Evolutionary conservation across 2,329 filamentous ascomycete species (phyloP).

Genomic region (Zalaria obscura): DNA sequence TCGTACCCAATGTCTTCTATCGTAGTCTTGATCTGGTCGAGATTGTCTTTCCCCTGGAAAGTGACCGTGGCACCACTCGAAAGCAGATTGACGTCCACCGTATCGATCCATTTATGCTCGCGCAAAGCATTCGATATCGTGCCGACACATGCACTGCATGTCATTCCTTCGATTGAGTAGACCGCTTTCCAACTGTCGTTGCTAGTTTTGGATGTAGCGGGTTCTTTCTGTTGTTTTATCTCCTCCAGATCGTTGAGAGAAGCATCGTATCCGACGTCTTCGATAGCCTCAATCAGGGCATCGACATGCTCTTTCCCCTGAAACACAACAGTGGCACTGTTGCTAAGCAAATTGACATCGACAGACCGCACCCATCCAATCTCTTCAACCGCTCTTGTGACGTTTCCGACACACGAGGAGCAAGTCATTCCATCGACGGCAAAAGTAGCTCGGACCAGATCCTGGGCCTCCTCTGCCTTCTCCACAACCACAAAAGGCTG

Average conservation of each 20-base stretch:
- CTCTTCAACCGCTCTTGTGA: constrained; percentile 32
- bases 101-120: constrained; percentile 29
- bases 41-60: constrained; percentile 32
- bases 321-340: constrained; percentile 32
- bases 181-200: constrained; percentile 21
- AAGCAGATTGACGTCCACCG: constrained; percentile 36
- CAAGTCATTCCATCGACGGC: constrained; percentile 47
- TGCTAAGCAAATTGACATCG: constrained; percentile 36
- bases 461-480: neutral
- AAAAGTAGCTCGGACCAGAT: constrained; percentile 22
- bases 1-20: constrained; percentile 34
- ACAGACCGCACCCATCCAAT: constrained; percentile 31
- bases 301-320: constrained; percentile 30
- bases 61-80: constrained; percentile 34
- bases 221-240: neutral
- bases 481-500: neutral
- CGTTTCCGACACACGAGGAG: constrained; percentile 37
- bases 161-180: constrained; percentile 42
- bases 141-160: constrained; percentile 40
- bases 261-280: constrained; percentile 14
- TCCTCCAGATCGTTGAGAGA: constrained; percentile 8
- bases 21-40: constrained; percentile 30
- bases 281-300: constrained; percentile 28
- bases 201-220: neutral
- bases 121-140: constrained; percentile 33